A percentile compares a stretch with the other conserved stretches of the same genome.
phyloP scores from a whole-genome alignment of 1,284 basidiomycete genomes.

The Peniophora sp. region DNA sequence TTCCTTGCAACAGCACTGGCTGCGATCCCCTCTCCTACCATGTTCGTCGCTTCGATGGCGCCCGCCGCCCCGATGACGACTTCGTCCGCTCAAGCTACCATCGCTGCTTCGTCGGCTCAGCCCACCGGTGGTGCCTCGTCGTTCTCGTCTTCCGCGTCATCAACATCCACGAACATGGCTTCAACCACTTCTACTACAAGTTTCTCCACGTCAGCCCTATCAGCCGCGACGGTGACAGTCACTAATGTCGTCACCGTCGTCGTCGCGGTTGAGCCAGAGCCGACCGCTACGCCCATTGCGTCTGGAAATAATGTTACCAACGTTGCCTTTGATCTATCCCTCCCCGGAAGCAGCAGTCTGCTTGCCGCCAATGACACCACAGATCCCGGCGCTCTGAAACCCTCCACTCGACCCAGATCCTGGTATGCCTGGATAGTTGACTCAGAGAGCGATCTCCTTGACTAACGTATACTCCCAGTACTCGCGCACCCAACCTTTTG shows the following conservation, averaged over 20 bases:
- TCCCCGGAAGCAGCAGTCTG: too few species aligned
- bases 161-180: background rate
- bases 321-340: too few species aligned
- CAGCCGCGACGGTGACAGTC: background rate
- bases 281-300: background rate
- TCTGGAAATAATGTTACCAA: background rate
- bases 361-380: background rate
- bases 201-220: background rate
- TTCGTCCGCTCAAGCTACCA: background rate
- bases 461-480: too few species aligned
- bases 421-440: background rate
- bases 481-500: background rate
- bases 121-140: background rate
- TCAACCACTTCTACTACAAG: background rate
- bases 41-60: background rate
- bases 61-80: background rate
- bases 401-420: background rate
- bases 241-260: background rate
- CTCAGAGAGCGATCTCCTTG: too few species aligned
- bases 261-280: background rate
- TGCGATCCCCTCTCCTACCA: background rate
- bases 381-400: background rate
- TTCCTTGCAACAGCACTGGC: background rate
- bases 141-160: background rate
- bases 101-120: background rate